Conservation (phyloP, 768 basidiomycete species). For the Mycena alexandri region DNA sequence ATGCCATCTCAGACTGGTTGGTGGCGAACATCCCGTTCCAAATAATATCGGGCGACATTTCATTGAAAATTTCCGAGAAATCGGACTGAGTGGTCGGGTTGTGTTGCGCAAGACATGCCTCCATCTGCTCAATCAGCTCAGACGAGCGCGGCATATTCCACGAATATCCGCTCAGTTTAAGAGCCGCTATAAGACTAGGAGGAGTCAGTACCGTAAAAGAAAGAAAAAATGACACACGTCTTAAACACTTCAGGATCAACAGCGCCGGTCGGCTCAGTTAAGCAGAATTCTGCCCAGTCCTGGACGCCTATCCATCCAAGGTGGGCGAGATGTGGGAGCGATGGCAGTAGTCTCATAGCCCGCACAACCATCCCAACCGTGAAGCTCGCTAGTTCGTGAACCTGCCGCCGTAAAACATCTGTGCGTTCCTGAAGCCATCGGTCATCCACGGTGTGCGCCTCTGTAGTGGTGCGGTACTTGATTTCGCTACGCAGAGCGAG, state of each 20-base stretch:
- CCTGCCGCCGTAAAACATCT: constrained; percentile 21
- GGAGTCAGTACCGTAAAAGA: neutral
- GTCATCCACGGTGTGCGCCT: neutral
- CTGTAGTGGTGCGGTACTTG: constrained; percentile 14
- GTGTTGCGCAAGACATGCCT: constrained; percentile 8
- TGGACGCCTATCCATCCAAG: neutral
- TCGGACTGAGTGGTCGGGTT: neutral
- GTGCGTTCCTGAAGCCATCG: constrained; percentile 13
- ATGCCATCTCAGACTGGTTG: neutral
- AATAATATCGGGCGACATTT: neutral
- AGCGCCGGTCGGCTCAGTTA: constrained; percentile 17
- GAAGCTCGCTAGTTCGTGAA: constrained; percentile 2
- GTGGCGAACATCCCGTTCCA: constrained; percentile 20
- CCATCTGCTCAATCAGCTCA: constrained; percentile 26
- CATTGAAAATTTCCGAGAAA: constrained; percentile 5
- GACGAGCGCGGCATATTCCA: neutral
- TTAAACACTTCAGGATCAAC: neutral
- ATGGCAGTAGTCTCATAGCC: neutral
- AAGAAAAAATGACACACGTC: constrained; percentile 3
- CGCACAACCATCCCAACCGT: constrained; percentile 21
- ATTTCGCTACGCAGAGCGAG: constrained; percentile 25
- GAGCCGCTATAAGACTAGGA: constrained; percentile 9
- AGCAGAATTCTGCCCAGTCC: constrained; percentile 23
- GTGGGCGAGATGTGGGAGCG: neutral
- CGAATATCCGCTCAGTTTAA: constrained; percentile 23